phyloP scores from a whole-genome alignment of 2,329 filamentous ascomycete species.

The Penicillium sp. region DNA sequence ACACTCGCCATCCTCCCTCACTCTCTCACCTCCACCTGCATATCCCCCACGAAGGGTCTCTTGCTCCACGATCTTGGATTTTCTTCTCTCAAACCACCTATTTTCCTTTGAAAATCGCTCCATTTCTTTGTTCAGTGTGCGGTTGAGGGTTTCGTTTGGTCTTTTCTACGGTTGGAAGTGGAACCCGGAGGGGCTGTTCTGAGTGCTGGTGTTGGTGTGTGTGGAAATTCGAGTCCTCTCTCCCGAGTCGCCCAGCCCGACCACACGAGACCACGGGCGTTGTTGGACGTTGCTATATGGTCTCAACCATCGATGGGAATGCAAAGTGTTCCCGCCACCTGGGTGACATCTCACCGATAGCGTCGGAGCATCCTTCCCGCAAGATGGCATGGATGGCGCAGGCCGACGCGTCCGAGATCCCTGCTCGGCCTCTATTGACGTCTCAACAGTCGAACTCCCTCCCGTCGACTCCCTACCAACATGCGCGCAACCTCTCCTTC shows the following conservation, averaged over 20 bases:
- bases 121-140: not conserved
- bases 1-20: not conserved
- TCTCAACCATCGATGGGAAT: conserved; percentile 46
- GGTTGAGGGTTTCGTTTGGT: conserved; percentile 2
- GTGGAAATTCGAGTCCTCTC: conserved; percentile 13
- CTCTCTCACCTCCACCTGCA: not conserved
- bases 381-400: conserved; percentile 45
- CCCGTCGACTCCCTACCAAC: conserved; percentile 89
- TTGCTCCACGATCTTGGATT: not conserved
- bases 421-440: conserved; percentile 52
- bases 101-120: not conserved
- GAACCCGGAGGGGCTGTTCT: conserved; percentile 21
- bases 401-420: conserved; percentile 37
- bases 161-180: conserved; percentile 13
- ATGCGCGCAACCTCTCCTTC: conserved; percentile 78
- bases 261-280: conserved; percentile 4
- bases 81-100: not conserved
- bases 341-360: conserved; percentile 47
- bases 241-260: conserved; percentile 16
- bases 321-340: conserved; percentile 38
- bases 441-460: conserved; percentile 82
- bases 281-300: conserved; percentile 41
- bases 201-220: conserved; percentile 13
- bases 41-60: not conserved
- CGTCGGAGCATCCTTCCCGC: conserved; percentile 37